These are phyloP conservation scores for Hyparrhenia diplandra DNA, from an alignment of 176 grass and related monocot species.

Conservation along the genomic window DNA sequence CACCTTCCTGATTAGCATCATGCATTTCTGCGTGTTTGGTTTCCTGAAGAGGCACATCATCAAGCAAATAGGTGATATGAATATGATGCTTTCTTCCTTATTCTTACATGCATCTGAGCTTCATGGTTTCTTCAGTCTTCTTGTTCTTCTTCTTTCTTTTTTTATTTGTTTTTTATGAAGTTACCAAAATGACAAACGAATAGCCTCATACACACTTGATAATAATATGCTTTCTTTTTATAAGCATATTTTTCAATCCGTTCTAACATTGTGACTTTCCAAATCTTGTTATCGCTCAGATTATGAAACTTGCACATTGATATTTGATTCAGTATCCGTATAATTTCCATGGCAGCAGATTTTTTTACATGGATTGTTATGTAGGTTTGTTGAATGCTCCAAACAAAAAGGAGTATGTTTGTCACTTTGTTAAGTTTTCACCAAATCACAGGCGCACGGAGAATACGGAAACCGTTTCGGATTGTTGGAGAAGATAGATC, in stretches of 20 bases:
- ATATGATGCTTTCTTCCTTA: not conserved
- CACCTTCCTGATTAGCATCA: conserved; percentile 7
- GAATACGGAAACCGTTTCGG: not conserved
- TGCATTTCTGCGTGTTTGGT: conserved; percentile 46
- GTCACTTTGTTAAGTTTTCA: not conserved
- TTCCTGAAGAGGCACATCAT: conserved; percentile 40
- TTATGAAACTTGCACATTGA: not conserved
- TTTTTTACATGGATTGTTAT: not conserved
- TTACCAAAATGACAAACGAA: not conserved
- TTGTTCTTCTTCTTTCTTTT: not conserved
- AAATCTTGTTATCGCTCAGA: not conserved
- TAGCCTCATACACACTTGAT: not conserved
- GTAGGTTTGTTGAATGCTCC: not conserved
- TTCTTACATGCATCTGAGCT: not conserved
- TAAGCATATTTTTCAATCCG: not conserved
- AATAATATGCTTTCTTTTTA: not conserved
- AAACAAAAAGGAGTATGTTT: not conserved
- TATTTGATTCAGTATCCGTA: not conserved
- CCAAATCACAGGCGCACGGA: conserved; percentile 25
- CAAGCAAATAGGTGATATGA: conserved; percentile 60
- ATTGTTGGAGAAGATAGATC: conserved; percentile 17
- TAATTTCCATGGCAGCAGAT: not conserved
- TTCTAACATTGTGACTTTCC: not conserved
- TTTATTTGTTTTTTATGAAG: not conserved
- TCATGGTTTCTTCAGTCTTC: not conserved